Conservation (phyloP, 192 early-diverging fungal genomes). For the Rhizoclosmatium globosum region DNA sequence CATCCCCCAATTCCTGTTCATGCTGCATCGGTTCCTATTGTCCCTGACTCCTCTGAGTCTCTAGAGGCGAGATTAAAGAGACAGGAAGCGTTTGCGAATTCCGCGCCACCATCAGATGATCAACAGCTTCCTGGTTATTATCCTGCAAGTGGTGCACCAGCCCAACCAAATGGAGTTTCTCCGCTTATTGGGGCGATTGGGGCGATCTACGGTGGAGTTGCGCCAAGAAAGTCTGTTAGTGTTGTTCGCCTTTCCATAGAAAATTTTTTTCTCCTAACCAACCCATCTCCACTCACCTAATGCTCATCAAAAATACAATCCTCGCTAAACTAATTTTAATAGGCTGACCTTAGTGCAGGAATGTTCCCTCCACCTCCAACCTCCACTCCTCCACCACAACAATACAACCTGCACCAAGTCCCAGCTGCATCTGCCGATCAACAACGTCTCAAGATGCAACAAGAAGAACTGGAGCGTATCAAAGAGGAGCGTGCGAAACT, state of each 20-base stretch:
- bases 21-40: background rate
- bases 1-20: background rate
- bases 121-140: constrained; percentile 11
- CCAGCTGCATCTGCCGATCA: background rate
- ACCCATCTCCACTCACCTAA: no score
- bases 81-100: constrained; percentile 6
- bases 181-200: constrained; percentile 2
- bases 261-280: background rate
- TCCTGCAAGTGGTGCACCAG: background rate
- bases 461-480: constrained; percentile 33
- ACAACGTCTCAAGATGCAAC: constrained; percentile 22
- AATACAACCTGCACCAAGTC: background rate
- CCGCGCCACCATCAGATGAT: background rate
- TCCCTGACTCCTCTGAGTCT: background rate
- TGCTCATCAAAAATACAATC: background rate
- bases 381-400: background rate
- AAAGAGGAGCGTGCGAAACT: constrained; percentile 26
- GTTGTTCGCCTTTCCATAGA: background rate
- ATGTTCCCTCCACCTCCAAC: background rate
- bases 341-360: background rate
- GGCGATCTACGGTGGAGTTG: constrained; percentile 16
- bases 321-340: background rate
- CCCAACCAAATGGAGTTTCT: background rate
- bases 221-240: background rate
- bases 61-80: constrained; percentile 31